phyloP scores from a whole-genome alignment of 2,329 filamentous ascomycete species.

The Juglanconis oblonga region DNA sequence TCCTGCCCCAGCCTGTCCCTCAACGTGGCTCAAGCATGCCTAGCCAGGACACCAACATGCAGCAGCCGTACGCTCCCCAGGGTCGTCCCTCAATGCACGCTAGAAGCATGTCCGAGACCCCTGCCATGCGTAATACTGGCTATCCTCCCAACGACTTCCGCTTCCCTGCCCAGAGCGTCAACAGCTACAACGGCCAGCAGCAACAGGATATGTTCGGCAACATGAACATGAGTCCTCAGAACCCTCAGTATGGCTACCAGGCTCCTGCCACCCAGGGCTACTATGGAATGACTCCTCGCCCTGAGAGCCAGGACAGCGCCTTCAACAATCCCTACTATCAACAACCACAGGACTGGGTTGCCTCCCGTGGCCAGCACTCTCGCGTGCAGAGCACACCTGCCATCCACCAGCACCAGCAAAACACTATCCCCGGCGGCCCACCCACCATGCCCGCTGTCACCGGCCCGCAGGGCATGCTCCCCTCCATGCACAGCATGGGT shows the following conservation, averaged over 20 bases:
- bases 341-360: slow-evolving; percentile 7
- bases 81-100: slow-evolving; percentile 10
- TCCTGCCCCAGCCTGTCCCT: slow-evolving; percentile 17
- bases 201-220: slow-evolving; percentile 8
- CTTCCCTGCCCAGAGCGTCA: slow-evolving; percentile 2
- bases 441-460: neutral
- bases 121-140: slow-evolving; percentile 10
- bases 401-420: slow-evolving; percentile 8
- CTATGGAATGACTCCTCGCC: neutral
- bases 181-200: slow-evolving; percentile 1
- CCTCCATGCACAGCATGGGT: slow-evolving; percentile 14
- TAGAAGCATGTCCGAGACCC: slow-evolving; percentile 19
- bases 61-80: slow-evolving; percentile 10
- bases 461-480: slow-evolving; percentile 6
- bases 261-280: slow-evolving; percentile 8
- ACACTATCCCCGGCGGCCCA: slow-evolving; percentile 7
- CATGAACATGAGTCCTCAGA: slow-evolving; percentile 8
- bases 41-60: slow-evolving; percentile 1
- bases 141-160: slow-evolving; percentile 10
- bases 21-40: slow-evolving; percentile 1
- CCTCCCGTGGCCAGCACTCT: slow-evolving; percentile 8
- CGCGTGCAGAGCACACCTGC: slow-evolving; percentile 15
- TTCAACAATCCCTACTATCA: slow-evolving; percentile 1
- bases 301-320: slow-evolving; percentile 1
- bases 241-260: slow-evolving; percentile 3